phyloP scores from a whole-genome alignment of 73 alveolate genomes.

The Uronychia binucleata region DNA sequence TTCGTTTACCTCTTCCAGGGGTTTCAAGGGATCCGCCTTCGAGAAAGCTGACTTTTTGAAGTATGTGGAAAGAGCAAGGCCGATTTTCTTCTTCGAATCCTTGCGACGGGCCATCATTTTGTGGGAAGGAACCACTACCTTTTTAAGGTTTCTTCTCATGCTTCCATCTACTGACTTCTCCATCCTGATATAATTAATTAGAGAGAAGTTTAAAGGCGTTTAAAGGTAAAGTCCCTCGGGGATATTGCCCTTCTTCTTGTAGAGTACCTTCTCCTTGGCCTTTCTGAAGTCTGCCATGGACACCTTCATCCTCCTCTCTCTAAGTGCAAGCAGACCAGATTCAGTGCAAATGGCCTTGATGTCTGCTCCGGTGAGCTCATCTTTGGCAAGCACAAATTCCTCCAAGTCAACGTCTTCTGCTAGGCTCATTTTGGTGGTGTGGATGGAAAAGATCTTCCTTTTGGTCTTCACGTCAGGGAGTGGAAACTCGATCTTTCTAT shows the following conservation, averaged over 20 bases:
- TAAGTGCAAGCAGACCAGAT: conserved; percentile 98
- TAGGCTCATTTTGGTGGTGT: conserved; percentile 96
- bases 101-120: not conserved
- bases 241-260: conserved; percentile 97
- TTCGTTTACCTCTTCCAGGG: not conserved
- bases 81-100: not conserved
- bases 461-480: conserved; percentile 97
- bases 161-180: not conserved
- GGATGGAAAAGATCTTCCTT: conserved; percentile 97
- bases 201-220: conserved; percentile 11
- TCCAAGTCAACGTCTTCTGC: conserved; percentile 98
- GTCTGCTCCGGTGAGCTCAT: conserved; percentile 98
- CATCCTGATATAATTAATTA: not conserved
- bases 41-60: not conserved
- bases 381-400: conserved; percentile 98
- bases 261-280: conserved; percentile 98
- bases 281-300: conserved; percentile 95
- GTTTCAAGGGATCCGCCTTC: not conserved
- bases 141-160: not conserved
- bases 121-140: not conserved
- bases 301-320: conserved; percentile 99
- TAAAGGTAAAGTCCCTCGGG: conserved; percentile 99
- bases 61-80: not conserved
- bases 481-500: conserved; percentile 99
- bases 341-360: conserved; percentile 99